Evolutionary conservation across 106 monocot species (phyloP), one percentile per base, ranked within the genome.

Genomic region (Chionographis japonica): DNA sequence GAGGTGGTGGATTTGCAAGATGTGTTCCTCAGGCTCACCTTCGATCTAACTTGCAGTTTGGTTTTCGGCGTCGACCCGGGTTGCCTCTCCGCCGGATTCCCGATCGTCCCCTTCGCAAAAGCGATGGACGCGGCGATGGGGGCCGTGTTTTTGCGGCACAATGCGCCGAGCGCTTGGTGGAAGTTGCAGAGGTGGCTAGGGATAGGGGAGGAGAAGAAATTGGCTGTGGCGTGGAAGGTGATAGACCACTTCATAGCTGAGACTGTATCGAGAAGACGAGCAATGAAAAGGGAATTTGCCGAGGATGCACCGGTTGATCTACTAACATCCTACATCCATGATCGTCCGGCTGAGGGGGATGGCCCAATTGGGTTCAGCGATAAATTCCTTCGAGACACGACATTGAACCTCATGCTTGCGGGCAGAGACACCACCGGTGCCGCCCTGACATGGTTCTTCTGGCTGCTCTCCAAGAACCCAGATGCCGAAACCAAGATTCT

Each of bases 371-470:
- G 27, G 10, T 6, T 2, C 12, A 68, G 18, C 14, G 57, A 76
- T 42, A 68, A 68, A 52, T 85, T 80, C 55, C 67, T 88, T 6
- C 41, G 77, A 7, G 88, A 85, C 70, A 77, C 78, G 8, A 16
- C 64, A 2, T 4, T 86, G 42, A 90, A 69, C 10, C 54, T 90
- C 6, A 60, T 82, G 65, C 65, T 82, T 9, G 82, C 82, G 40
- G 82, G 79, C 4, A 63, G 79, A 6, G 82, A 82, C 76, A 78
- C 79, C 19, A 76, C 78, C 8, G 68, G 75, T 42, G 42, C 76
- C 1, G 76, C 68, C 2, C 71, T 83, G 40, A 50, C 83, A 0
- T 87, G 83, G 79, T 73, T 83, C 72, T 87, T 80, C 66, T 80
- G 71, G 73, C 40, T 76, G 4, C 42, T 83, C 27, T 58, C 56